Base-by-base conservation (phyloP, 345 rosid species). In the Kandelia obovata region DNA sequence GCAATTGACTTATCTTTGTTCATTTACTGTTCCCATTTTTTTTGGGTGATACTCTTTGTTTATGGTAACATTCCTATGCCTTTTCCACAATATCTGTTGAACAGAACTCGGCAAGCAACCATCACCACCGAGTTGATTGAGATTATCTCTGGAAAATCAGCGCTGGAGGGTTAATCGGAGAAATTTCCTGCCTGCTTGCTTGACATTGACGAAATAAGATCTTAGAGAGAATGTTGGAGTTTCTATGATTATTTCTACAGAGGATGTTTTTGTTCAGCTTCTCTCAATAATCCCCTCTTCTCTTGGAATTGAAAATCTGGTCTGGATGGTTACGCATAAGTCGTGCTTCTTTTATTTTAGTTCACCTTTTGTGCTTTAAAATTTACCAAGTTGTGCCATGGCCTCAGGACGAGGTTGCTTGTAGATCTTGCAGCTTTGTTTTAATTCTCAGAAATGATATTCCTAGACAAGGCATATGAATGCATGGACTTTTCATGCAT, bases 71-170 rank as follows among this genome's bases (percentile, higher is more conserved):
- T 10, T 39, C 15, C 3, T 35, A 7, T 39, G 46, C 46, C 15
- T 39, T 2, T 39, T 39, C 46, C 46, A 10, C 3, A 2, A 39
- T 39, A 6, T 43, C 53, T 69, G 71, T 71, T 39, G 66, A 67
- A 25, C 87, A 94, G 97, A 81, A 94, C 99, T 72, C 99, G 99
- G 68, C 99, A 95, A 88, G 99, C 99, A 52, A 80, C 99, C 2
- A 95, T 95, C 70, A 95, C 99, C 39, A 95, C 99, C 0, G 99
- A 95, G 77, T 79, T 95, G 87, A 95, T 77, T 71, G 99, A 92
- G 82, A 95, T 95, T 85, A 95, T 95, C 58, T 95, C 99, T 21
- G 99, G 96, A 80, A 96, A 95, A 62, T 82, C 97, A 27, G 99
- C 96, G 26, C 72, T 95, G 73, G 92, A 88, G 82, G 88, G 89